phyloP scores from a whole-genome alignment of 2,329 filamentous ascomycete genomes.

The Orbilia oligospora region DNA sequence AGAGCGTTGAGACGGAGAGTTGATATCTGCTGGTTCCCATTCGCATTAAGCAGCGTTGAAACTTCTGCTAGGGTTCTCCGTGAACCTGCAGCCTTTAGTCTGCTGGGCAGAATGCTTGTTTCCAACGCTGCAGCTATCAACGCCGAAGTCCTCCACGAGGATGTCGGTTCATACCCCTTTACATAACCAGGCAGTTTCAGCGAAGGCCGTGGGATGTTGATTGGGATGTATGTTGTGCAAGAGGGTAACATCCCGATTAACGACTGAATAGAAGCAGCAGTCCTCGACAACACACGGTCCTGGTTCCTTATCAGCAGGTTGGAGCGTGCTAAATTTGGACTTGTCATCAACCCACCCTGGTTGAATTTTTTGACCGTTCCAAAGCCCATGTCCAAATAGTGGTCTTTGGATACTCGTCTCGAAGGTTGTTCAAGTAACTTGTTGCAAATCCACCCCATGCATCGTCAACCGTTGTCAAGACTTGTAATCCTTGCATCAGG shows the following conservation, averaged over 20 bases:
- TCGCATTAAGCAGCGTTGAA: constrained; percentile 42
- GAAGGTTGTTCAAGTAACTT: constrained; percentile 80
- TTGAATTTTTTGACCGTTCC: constrained; percentile 74
- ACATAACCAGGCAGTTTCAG: constrained; percentile 43
- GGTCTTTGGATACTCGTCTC: constrained; percentile 87
- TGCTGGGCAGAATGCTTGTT: constrained; percentile 45
- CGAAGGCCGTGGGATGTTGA: constrained; percentile 51
- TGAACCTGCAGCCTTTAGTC: constrained; percentile 41
- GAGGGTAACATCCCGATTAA: constrained; percentile 47
- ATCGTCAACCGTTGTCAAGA: constrained; percentile 80
- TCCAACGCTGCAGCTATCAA: constrained; percentile 48
- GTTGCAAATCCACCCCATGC: constrained; percentile 85
- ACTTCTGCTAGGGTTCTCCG: constrained; percentile 42
- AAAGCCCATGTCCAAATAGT: constrained; percentile 89
- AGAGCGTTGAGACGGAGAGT: constrained; percentile 42
- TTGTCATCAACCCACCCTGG: constrained; percentile 69
- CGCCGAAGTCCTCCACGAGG: constrained; percentile 52
- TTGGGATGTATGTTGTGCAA: constrained; percentile 54
- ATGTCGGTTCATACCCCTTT: constrained; percentile 44
- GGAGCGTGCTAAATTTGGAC: constrained; percentile 34
- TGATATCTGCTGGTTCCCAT: constrained; percentile 56
- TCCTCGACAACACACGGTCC: constrained; percentile 50
- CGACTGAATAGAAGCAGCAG: constrained; percentile 39
- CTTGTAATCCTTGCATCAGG: constrained; percentile 87
- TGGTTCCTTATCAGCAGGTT: constrained; percentile 36